A percentile compares a stretch with the other conserved stretches of the same genome.
phyloP scores from a whole-genome alignment of 192 early-diverging fungal genomes.

The Coemansia sp. region DNA sequence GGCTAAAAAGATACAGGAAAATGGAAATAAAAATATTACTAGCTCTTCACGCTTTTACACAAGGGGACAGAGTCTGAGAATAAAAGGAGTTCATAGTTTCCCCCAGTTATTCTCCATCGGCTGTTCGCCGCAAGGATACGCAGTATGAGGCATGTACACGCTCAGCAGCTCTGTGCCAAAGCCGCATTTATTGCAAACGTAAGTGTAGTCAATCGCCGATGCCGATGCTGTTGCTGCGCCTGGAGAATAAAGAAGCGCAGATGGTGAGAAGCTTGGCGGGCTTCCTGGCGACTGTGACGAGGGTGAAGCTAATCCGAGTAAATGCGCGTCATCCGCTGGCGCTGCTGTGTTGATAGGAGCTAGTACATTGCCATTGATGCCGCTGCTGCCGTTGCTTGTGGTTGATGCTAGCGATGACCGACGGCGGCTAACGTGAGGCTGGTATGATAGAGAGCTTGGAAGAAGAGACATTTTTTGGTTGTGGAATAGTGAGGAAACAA shows the following conservation, averaged over 20 bases:
- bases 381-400: background rate
- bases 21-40: background rate
- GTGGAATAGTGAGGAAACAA: too few species aligned
- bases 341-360: constrained; percentile 7
- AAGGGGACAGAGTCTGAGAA: constrained; percentile 8
- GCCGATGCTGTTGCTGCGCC: constrained; percentile 20
- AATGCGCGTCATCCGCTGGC: background rate
- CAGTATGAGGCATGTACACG: constrained; percentile 45
- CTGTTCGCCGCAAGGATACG: constrained; percentile 45
- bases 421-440: constrained; percentile 37
- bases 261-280: background rate
- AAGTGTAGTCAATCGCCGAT: constrained; percentile 32
- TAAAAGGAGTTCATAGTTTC: constrained; percentile 19
- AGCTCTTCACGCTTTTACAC: constrained; percentile 8
- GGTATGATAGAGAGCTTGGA: constrained; percentile 38
- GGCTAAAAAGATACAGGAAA: background rate
- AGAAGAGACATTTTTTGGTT: background rate
- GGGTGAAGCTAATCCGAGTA: background rate
- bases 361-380: background rate
- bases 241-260: constrained; percentile 3
- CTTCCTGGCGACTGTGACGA: constrained; percentile 2
- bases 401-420: constrained; percentile 32
- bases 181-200: constrained; percentile 45
- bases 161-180: constrained; percentile 49
- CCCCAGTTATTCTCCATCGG: constrained; percentile 30